Conservation (phyloP, 2,329 filamentous ascomycete species). For the Xylariaceae sp. region DNA sequence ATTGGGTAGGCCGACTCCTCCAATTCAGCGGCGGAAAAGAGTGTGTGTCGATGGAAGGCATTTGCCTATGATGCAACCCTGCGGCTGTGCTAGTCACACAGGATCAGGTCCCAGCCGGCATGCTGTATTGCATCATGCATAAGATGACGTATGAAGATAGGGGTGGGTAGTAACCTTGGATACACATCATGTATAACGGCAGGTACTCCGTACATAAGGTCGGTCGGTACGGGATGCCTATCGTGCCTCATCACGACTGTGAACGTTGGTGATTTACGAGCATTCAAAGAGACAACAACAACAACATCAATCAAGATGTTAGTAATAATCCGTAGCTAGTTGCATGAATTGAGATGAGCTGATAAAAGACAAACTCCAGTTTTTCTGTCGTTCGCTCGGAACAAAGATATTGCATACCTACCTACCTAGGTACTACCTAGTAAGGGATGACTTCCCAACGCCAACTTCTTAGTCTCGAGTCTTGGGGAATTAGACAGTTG, state of each 20-base stretch:
- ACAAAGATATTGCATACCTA: no score
- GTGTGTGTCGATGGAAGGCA: neutral
- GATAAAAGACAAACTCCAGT: neutral
- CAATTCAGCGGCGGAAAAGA: neutral
- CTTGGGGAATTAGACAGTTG: no score
- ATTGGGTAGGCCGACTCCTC: neutral
- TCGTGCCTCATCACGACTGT: no score
- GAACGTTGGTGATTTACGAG: no score
- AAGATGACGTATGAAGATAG: slow-evolving; percentile 15
- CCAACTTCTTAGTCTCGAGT: neutral
- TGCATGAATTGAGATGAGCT: neutral
- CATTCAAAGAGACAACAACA: no score
- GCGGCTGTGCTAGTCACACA: neutral
- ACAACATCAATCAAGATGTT: no score
- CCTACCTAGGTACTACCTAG: neutral
- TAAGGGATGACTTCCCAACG: neutral
- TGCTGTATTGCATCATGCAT: slow-evolving; percentile 16
- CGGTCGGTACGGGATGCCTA: no score
- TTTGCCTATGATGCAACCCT: neutral
- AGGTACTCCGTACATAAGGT: neutral
- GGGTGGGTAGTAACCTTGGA: neutral
- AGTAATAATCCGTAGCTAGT: neutral
- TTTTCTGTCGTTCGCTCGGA: no score
- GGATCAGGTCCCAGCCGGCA: neutral
- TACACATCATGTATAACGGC: neutral